Base-by-base conservation (phyloP, 1,284 basidiomycete species). In the Cryptococcus deneoformans region DNA sequence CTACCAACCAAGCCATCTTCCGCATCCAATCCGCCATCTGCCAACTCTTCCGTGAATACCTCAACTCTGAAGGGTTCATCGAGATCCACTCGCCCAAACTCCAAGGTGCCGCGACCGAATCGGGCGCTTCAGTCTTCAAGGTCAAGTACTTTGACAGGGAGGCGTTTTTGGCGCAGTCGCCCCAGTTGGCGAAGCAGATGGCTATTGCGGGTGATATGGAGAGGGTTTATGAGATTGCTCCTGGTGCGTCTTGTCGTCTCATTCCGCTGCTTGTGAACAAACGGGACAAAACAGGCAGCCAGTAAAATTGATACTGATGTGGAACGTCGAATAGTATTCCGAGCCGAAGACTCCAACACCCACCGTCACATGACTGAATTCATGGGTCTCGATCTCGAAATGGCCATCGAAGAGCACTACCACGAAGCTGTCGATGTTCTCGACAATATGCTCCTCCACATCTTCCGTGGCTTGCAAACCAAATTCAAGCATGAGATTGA, bases 311-410 rank as follows among this genome's bases (percentile, higher is more conserved):
- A 29, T 29, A 29, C 29, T 29, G 29, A 29, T 4, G 29, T 29
- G 29, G 29, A 29, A 29, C 29, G 5, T 29, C n/a, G n/a, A n/a
- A n/a, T n/a, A 61, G 93, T 98, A 51, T 99, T 99, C 83, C 90
- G 95, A 64, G 95, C 95, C n/a, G 95, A 99, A 78, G 87, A 98
- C 78, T 90, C 93, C 45, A 95, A 96, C 79, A 98, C 95, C 4
- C 91, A 97, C 76, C 88, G 96, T 54, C 96, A 99, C 81, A 84
- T 99, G 81, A 99, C 96, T 47, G 96, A 99, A 79, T 99, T 98
- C 79, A 90, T 93, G 66, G 96, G 96, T 50, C 87, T 99, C 66
- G 96, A 99, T 89, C 83, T 99, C 66, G 96, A 99, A 78, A 99
- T 99, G 96, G 84, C 87, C 2, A 93, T 99, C 65, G 90, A 97